Conservation (phyloP, 257 asterid species). For the Schizonepeta tenuifolia region DNA sequence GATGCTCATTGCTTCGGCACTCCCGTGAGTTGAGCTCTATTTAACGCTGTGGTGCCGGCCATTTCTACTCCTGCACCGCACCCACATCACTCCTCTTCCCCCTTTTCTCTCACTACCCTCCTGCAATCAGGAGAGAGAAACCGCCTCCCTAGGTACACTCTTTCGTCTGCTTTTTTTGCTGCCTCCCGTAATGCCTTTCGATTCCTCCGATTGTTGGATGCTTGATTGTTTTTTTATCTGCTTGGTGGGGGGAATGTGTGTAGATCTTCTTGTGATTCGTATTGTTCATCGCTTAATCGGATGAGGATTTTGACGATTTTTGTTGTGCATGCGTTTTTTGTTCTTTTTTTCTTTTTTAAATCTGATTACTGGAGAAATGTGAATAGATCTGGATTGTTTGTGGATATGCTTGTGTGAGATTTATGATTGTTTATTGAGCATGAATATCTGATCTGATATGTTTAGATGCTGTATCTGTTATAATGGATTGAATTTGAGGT, state of each 20-base stretch:
- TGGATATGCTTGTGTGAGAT: constrained; percentile 6
- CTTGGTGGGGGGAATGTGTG: constrained; percentile 25
- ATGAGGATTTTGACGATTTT: constrained; percentile 10
- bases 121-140: not conserved
- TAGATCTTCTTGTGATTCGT: constrained; percentile 30
- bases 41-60: constrained; percentile 27
- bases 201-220: not conserved
- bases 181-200: constrained; percentile 7
- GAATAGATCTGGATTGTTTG: constrained; percentile 25
- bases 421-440: not conserved
- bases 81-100: not conserved
- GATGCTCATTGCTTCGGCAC: constrained; percentile 21
- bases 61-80: not conserved
- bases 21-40: constrained; percentile 23
- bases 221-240: not conserved
- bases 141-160: constrained; percentile 31
- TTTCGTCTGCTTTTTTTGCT: not conserved
- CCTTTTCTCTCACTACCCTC: constrained; percentile 19
- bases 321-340: constrained; percentile 13
- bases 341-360: not conserved
- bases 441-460: constrained; percentile 2
- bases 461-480: constrained; percentile 12
- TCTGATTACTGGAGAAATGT: not conserved
- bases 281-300: not conserved
- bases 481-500: not conserved